phyloP scores from a whole-genome alignment of 345 rosid species.

The Linum lewisii region DNA sequence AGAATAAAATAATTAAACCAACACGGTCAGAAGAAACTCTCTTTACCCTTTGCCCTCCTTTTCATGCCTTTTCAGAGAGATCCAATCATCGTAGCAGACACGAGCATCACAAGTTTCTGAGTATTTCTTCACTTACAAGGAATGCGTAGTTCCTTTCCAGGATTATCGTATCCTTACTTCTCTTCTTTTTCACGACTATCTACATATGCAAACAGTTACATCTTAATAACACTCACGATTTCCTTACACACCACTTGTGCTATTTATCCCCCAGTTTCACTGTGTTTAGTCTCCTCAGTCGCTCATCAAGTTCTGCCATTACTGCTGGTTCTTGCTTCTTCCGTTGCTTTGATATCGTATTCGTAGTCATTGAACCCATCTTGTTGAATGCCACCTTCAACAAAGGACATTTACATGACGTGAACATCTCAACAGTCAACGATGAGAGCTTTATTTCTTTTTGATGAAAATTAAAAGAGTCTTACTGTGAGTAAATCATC shows the following conservation, averaged over 20 bases:
- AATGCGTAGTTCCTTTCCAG: conserved; percentile 16
- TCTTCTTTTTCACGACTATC: too few relatives aligned
- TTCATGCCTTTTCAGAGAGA: too few relatives aligned
- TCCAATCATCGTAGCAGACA: too few relatives aligned
- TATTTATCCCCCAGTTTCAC: conserved; percentile 42
- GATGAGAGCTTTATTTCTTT: not conserved
- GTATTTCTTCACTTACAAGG: too few relatives aligned
- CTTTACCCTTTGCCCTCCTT: too few relatives aligned
- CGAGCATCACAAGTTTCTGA: too few relatives aligned
- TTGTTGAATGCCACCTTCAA: conserved; percentile 89
- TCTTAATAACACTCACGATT: not conserved
- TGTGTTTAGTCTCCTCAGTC: conserved; percentile 77
- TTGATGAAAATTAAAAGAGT: not conserved
- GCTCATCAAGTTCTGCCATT: conserved; percentile 92
- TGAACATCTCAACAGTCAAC: not conserved
- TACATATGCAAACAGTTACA: too few relatives aligned
- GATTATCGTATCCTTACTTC: not conserved
- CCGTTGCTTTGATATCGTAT: conserved; percentile 87
- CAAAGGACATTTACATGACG: not conserved
- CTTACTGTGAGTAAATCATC: conserved; percentile 87
- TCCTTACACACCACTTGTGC: not conserved
- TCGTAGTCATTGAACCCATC: conserved; percentile 85
- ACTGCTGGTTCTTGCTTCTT: conserved; percentile 98
- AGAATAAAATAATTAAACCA: too few relatives aligned
- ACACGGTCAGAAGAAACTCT: too few relatives aligned